These are phyloP conservation scores for Zea luxurians DNA, from an alignment of 176 grass and related monocot species.

Conservation along the genomic window DNA sequence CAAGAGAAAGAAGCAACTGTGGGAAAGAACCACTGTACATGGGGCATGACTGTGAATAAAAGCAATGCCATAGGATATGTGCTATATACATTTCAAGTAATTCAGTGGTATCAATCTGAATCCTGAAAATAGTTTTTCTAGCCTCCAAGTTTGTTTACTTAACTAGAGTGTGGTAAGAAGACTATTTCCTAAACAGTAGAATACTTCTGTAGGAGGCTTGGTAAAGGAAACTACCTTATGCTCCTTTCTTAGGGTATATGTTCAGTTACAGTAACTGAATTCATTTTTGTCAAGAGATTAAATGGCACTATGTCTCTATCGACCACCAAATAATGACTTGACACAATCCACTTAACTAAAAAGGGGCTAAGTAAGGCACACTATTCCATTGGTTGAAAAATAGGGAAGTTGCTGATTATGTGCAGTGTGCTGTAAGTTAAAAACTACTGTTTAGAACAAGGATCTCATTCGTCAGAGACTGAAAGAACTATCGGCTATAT, in stretches of 20 bases:
- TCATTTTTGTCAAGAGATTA: not conserved
- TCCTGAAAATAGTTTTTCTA: not conserved
- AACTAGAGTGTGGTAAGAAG: not conserved
- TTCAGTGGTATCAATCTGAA: not conserved
- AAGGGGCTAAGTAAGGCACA: not conserved
- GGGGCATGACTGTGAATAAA: not conserved
- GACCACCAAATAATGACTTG: not conserved
- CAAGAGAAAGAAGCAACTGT: not conserved
- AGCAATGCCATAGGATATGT: not conserved
- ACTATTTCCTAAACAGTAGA: not conserved
- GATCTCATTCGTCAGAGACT: not conserved
- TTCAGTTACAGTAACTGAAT: not conserved
- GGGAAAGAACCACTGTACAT: not conserved
- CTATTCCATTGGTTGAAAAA: not conserved
- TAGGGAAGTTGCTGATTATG: not conserved
- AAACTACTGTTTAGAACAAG: constrained; percentile 1
- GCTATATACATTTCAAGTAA: not conserved
- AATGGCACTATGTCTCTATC: not conserved
- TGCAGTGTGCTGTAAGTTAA: not conserved
- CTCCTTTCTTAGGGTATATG: not conserved
- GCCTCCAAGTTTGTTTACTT: not conserved
- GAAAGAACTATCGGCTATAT: not conserved
- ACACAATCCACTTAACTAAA: not conserved
- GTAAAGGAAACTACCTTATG: not conserved
- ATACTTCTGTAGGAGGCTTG: not conserved